A percentile compares a stretch with the other conserved stretches of the same genome.
These are phyloP conservation scores for Meyerozyma sp. DNA, from an alignment of 1,139 yeast genomes.

Conservation along the genomic window DNA sequence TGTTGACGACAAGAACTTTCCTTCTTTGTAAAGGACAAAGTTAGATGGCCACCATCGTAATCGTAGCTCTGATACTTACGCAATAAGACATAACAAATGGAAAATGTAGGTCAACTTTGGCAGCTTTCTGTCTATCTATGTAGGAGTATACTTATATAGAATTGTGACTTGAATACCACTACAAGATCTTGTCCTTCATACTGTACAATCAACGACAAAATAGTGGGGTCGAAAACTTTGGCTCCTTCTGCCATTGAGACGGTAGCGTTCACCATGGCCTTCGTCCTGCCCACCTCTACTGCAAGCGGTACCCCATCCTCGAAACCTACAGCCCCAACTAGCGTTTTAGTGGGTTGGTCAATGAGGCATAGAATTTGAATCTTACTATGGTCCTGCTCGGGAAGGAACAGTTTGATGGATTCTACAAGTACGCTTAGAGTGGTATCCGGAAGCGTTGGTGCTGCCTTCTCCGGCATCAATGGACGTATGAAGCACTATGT, in stretches of 20 bases:
- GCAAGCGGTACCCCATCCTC: neutral
- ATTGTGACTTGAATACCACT: neutral
- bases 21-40: constrained; percentile 37
- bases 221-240: neutral
- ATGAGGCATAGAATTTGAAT: neutral
- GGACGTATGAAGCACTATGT: neutral
- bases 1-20: constrained; percentile 57
- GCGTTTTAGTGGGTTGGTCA: neutral
- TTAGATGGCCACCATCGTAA: neutral
- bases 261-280: neutral
- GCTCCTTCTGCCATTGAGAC: neutral
- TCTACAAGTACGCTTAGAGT: neutral
- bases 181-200: neutral
- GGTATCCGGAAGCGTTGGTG: neutral
- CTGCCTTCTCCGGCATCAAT: neutral
- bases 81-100: neutral
- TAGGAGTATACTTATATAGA: neutral
- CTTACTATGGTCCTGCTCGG: neutral
- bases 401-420: neutral
- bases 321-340: neutral
- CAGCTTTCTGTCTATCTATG: neutral
- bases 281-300: neutral
- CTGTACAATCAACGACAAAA: neutral
- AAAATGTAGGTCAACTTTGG: neutral
- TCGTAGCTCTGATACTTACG: neutral